A percentile compares a stretch with the other conserved stretches of the same genome.
These are phyloP conservation scores for Cucumis hystrix DNA, from an alignment of 306 rosid genomes.

Conservation along the genomic window DNA sequence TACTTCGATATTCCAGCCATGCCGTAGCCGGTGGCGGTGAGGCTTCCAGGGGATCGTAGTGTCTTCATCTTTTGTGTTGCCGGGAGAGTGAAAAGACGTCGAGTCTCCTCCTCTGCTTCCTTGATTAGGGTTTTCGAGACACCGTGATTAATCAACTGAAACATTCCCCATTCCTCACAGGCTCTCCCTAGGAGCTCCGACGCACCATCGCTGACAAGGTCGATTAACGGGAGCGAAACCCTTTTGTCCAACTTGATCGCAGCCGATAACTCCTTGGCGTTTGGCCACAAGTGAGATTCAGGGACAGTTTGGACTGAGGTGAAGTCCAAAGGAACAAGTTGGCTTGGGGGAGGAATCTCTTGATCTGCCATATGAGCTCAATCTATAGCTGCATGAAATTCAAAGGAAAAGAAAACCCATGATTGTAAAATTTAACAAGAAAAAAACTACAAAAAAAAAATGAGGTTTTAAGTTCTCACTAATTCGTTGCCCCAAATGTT, in stretches of 20 bases:
- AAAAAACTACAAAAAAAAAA: too few relatives aligned
- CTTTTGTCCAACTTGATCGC: not conserved
- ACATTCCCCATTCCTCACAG: constrained; percentile 29
- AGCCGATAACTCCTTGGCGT: not conserved
- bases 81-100: constrained; percentile 24
- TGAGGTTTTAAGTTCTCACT: too few relatives aligned
- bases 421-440: too few relatives aligned
- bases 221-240: constrained; percentile 14
- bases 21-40: constrained; percentile 30
- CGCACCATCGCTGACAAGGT: constrained; percentile 21
- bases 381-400: not conserved
- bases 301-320: not conserved
- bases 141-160: constrained; percentile 37
- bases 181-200: constrained; percentile 13
- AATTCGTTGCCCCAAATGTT: too few relatives aligned
- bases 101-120: constrained; percentile 6
- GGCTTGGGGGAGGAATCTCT: not conserved
- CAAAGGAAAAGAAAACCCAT: too few relatives aligned
- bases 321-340: not conserved
- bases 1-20: constrained; percentile 13
- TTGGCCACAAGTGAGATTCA: not conserved
- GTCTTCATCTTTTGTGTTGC: constrained; percentile 18
- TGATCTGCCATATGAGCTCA: not conserved
- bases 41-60: constrained; percentile 12
- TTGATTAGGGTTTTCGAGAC: constrained; percentile 8